Evolutionary conservation across 352 stramenopile genomes (phyloP), one percentile per base, ranked within the genome.

Genomic region (Halophytophthora batemanensis): DNA sequence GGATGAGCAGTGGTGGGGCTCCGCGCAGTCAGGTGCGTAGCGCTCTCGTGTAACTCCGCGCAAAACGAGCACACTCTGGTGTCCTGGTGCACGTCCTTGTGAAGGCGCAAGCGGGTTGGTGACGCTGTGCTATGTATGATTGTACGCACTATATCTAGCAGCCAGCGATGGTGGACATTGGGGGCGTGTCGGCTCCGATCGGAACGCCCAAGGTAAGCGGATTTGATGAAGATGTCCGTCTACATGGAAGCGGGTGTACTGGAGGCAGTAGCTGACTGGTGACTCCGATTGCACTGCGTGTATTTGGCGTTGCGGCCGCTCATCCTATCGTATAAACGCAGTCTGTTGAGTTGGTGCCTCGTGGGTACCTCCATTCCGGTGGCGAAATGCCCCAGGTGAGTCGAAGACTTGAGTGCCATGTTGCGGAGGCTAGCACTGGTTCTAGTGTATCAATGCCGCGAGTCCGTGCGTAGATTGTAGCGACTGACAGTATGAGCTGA

Each of bases 101-200:
- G 25, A 31, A 31, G 8, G 25, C 25, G 25, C 25, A 8, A 4
- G 25, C 25, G 8, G 25, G 4, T 8, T 31, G 25, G 4, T 31
- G 25, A 31, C 25, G 4, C 8, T 31, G 25, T 8, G 4, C 25
- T 31, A 10, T 31, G 25, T 31, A 8, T 4, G 4, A 31, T 31
- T 31, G 25, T 8, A 31, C 8, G 25, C 8, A 8, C 8, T 8
- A 8, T 31, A 8, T 31, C 4, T 31, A 31, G 7, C 18, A 54
- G 18, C 40, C 52, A 21, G 53, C 53, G 11, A 79, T 67, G n/a
- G 61, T 89, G 15, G 73, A 87, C 54, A 86, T 89, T 31, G 74
- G 77, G 7, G 73, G 66, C 21, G 73, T 89, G 17, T 62, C 77
- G 6, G 73, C 71, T 7, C 51, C 57, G n/a, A 55, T 81, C 22